phyloP scores from a whole-genome alignment of 73 alveolate species.

The Paramecium primaurelia region DNA sequence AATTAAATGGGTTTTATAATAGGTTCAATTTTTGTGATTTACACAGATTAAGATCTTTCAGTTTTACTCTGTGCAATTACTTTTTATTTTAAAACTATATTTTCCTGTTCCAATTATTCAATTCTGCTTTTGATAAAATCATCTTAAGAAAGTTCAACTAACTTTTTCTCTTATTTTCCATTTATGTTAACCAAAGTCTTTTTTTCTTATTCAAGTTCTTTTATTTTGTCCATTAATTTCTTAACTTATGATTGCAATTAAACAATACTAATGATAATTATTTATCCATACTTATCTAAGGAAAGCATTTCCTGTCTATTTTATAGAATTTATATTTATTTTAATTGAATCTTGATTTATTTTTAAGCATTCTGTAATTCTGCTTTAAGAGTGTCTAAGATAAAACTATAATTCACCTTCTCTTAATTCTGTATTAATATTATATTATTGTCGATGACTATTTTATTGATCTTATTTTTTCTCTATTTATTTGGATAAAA shows the following conservation, averaged over 20 bases:
- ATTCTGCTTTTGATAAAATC: neutral
- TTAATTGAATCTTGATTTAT: neutral
- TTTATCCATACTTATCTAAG: neutral
- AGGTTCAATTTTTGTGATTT: neutral
- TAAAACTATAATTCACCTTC: neutral
- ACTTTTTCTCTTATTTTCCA: slow-evolving; percentile 4
- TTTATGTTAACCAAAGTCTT: neutral
- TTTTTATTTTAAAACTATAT: neutral
- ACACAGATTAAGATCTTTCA: neutral
- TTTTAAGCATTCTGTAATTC: slow-evolving; percentile 11
- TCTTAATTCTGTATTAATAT: neutral
- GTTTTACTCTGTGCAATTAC: neutral
- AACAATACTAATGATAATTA: neutral
- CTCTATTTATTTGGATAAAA: neutral
- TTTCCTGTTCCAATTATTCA: neutral
- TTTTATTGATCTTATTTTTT: neutral
- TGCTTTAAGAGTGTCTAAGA: neutral
- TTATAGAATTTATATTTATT: neutral
- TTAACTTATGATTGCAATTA: neutral
- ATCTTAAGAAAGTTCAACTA: neutral
- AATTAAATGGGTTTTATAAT: neutral
- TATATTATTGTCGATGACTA: neutral
- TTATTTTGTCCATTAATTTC: neutral
- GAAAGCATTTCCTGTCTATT: neutral
- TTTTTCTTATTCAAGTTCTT: neutral